A percentile compares a stretch with the other conserved stretches of the same genome.
These are phyloP conservation scores for Umbelopsis sp. DNA, from an alignment of 192 early-diverging fungal genomes.

Conservation along the genomic window DNA sequence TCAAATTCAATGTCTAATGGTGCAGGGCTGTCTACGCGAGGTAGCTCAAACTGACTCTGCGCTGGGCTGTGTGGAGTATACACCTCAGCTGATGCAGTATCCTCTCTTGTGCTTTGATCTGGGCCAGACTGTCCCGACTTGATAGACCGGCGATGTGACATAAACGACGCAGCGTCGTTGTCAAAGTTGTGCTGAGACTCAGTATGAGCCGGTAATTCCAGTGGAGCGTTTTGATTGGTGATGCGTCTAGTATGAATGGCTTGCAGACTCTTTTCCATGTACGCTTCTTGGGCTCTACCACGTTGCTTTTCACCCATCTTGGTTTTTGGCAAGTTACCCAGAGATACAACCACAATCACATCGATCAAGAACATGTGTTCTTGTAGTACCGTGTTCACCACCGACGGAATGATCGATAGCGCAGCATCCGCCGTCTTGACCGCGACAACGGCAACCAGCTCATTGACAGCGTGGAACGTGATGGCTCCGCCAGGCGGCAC, in stretches of 20 bases:
- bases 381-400: constrained; percentile 71
- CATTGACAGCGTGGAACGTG: constrained; percentile 28
- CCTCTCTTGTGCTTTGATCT: background rate
- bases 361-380: constrained; percentile 74
- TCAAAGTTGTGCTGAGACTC: constrained; percentile 23
- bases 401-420: constrained; percentile 48
- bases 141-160: constrained; percentile 5
- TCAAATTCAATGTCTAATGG: constrained; percentile 4
- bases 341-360: constrained; percentile 64
- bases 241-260: constrained; percentile 28
- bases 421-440: constrained; percentile 31
- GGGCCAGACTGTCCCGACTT: background rate
- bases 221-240: constrained; percentile 36
- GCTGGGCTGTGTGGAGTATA: background rate
- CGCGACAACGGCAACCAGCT: constrained; percentile 30
- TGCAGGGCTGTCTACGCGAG: background rate
- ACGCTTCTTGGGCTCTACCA: constrained; percentile 36
- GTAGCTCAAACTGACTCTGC: constrained; percentile 9
- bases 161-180: constrained; percentile 26
- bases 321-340: constrained; percentile 60
- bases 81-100: background rate
- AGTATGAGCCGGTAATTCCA: constrained; percentile 30
- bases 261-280: constrained; percentile 26
- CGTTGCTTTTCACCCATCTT: constrained; percentile 70
- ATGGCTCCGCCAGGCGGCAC: constrained; percentile 48